These are phyloP conservation scores for Colletotrichum orbiculare DNA, from an alignment of 2,329 filamentous ascomycete genomes.

Conservation along the genomic window DNA sequence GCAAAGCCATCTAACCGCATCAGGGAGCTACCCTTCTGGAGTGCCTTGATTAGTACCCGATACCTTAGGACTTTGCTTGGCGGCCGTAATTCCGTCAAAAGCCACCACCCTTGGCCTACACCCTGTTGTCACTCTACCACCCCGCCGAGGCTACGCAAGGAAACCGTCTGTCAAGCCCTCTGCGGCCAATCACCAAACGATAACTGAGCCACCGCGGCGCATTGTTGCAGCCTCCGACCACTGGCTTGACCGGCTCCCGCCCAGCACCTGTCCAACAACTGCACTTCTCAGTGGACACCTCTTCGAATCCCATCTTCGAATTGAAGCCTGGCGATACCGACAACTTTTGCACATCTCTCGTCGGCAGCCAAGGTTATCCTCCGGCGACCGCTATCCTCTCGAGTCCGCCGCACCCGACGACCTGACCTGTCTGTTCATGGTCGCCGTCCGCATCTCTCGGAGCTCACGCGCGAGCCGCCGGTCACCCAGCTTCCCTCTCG, in stretches of 20 bases:
- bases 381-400: neutral
- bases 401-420: slow-evolving; percentile 18
- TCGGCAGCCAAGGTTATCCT: slow-evolving; percentile 1
- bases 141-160: slow-evolving; percentile 33
- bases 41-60: slow-evolving; percentile 13
- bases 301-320: slow-evolving; percentile 12
- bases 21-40: neutral
- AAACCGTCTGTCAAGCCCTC: slow-evolving; percentile 21
- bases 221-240: slow-evolving; percentile 27
- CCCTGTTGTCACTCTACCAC: slow-evolving; percentile 33
- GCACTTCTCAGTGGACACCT: slow-evolving; percentile 30
- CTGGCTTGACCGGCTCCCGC: slow-evolving; percentile 23
- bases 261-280: neutral
- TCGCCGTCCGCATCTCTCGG: slow-evolving; percentile 28
- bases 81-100: neutral
- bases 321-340: slow-evolving; percentile 25
- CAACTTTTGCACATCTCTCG: slow-evolving; percentile 5
- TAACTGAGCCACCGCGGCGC: slow-evolving; percentile 24
- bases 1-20: slow-evolving; percentile 4
- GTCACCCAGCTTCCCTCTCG: slow-evolving; percentile 29
- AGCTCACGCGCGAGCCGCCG: slow-evolving; percentile 37
- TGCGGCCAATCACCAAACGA: slow-evolving; percentile 23
- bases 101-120: slow-evolving; percentile 3
- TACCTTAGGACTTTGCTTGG: slow-evolving; percentile 29
- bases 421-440: slow-evolving; percentile 32